A percentile compares a stretch with the other conserved stretches of the same genome.
These are phyloP conservation scores for Sarocladium brachiariae DNA, from an alignment of 2,329 filamentous ascomycete genomes.

Conservation along the genomic window DNA sequence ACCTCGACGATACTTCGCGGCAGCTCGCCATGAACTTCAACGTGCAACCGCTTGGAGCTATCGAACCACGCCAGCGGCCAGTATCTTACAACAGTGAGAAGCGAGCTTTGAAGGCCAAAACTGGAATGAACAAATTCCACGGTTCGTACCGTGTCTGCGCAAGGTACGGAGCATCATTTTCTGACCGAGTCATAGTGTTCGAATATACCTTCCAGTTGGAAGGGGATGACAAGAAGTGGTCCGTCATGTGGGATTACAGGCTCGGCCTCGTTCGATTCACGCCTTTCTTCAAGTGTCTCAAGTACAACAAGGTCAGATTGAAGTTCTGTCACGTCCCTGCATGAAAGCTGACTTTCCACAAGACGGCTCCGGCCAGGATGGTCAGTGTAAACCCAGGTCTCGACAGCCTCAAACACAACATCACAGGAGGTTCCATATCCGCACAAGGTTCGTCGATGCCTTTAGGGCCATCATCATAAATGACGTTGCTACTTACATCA, in stretches of 20 bases:
- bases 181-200: constrained; percentile 50
- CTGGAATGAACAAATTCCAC: constrained; percentile 81
- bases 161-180: background rate
- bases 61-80: constrained; percentile 57
- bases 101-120: constrained; percentile 80
- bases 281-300: constrained; percentile 86
- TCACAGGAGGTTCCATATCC: constrained; percentile 13
- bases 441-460: constrained; percentile 11
- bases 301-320: constrained; percentile 69
- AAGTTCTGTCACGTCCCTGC: no score
- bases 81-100: constrained; percentile 95
- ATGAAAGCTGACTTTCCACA: background rate
- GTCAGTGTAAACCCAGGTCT: constrained; percentile 11
- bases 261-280: constrained; percentile 90
- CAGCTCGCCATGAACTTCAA: constrained; percentile 56
- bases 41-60: constrained; percentile 59
- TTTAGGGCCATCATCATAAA: background rate
- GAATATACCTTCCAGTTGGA: constrained; percentile 75
- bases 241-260: constrained; percentile 96
- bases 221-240: constrained; percentile 58
- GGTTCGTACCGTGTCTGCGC: constrained; percentile 43
- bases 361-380: constrained; percentile 14
- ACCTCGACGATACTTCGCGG: constrained; percentile 49
- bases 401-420: constrained; percentile 11
- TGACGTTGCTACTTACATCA: constrained; percentile 12